These are phyloP conservation scores for Phytopythium montanum DNA, from an alignment of 352 stramenopile genomes.

Conservation along the genomic window DNA sequence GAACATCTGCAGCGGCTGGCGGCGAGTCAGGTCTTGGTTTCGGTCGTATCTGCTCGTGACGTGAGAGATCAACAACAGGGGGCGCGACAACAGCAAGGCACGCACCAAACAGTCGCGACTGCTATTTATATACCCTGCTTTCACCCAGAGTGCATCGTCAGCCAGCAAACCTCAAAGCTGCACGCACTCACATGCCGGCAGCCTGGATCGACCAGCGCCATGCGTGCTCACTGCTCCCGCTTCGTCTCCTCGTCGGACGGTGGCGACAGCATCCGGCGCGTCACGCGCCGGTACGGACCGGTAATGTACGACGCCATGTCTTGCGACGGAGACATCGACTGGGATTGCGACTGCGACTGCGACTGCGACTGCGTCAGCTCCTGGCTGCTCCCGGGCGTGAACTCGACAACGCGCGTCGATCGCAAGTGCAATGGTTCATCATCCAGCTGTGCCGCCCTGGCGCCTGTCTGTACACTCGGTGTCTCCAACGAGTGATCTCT, in stretches of 20 bases:
- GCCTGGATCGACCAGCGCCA: background rate
- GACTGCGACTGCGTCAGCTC: conserved; percentile 8
- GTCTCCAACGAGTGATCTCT: conserved; percentile 17
- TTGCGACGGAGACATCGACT: background rate
- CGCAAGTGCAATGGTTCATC: background rate
- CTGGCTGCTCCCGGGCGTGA: conserved; percentile 4
- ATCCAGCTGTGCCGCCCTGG: no score
- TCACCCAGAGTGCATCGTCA: background rate
- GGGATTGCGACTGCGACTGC: conserved; percentile 6
- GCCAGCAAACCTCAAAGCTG: background rate
- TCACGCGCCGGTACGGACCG: background rate
- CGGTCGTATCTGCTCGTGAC: background rate
- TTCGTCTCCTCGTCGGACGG: conserved; percentile 20
- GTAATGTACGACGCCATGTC: background rate
- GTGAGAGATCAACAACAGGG: background rate
- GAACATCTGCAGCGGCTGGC: background rate
- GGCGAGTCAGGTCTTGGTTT: no score
- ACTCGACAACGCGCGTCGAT: background rate
- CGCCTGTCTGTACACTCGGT: background rate
- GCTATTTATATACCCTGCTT: background rate
- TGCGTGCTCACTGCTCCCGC: conserved; percentile 8
- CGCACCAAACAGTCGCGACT: background rate
- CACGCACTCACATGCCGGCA: background rate
- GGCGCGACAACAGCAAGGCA: background rate
- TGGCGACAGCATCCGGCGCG: conserved; percentile 2